Evolutionary conservation across 495 filamentous ascomycete species (phyloP).

Genomic region (Penicillium maclennaniae): DNA sequence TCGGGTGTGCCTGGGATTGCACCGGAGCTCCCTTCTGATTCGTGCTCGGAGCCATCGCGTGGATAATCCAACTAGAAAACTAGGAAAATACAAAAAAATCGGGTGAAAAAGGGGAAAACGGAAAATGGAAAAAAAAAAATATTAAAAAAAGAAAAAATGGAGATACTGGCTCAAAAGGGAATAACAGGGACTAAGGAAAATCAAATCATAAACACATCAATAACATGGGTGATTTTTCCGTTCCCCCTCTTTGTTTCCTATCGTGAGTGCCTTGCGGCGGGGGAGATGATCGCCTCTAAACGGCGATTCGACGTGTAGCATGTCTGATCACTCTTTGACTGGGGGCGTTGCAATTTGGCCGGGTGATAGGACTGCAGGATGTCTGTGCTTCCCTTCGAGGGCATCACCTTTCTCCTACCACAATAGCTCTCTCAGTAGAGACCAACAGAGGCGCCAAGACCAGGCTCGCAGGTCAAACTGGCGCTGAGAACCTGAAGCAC

Average conservation of each 20-base stretch:
- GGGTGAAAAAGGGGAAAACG: too few relatives aligned
- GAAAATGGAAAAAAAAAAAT: too few relatives aligned
- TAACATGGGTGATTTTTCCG: neutral
- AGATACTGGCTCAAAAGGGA: too few relatives aligned
- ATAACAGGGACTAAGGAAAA: too few relatives aligned
- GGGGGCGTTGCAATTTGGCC: too few relatives aligned
- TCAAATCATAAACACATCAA: too few relatives aligned
- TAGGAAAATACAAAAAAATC: too few relatives aligned
- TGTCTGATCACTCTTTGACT: too few relatives aligned
- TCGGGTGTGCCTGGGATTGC: neutral
- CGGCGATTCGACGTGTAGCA: neutral
- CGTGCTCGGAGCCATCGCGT: neutral
- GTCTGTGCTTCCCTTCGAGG: slow-evolving; percentile 11
- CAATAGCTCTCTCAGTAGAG: neutral
- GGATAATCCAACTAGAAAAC: too few relatives aligned
- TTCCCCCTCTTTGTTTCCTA: neutral
- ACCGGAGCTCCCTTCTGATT: neutral
- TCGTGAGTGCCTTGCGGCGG: slow-evolving; percentile 1
- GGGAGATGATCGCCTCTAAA: neutral
- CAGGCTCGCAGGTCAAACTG: slow-evolving; percentile 28
- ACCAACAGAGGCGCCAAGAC: slow-evolving; percentile 14
- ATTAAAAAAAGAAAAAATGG: too few relatives aligned
- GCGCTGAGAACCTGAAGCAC: slow-evolving; percentile 34
- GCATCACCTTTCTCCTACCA: slow-evolving; percentile 17
- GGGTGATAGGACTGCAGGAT: slow-evolving; percentile 20